Evolutionary conservation across 305 asterid species (phyloP).

Genomic region (Rubia peregrina): DNA sequence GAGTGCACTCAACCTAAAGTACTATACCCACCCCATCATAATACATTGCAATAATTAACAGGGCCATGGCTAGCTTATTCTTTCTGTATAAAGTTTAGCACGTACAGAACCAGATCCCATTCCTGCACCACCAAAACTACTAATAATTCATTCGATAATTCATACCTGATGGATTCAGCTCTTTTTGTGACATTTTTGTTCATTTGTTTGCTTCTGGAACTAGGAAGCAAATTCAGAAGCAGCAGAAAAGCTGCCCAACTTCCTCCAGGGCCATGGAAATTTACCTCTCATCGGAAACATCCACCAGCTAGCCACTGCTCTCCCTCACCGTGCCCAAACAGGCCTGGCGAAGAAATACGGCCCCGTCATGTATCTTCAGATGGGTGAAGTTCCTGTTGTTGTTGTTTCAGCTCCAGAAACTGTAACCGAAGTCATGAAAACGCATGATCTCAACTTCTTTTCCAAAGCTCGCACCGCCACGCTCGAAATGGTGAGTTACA

Average conservation of each 20-base stretch:
- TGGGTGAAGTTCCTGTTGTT: constrained; percentile 31
- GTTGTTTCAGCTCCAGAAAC: constrained; percentile 32
- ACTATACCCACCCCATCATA: too few species aligned
- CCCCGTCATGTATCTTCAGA: constrained; percentile 36
- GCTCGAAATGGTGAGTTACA: constrained; percentile 23
- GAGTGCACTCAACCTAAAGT: too few species aligned
- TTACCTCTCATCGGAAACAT: constrained; percentile 38
- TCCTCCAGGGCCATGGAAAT: constrained; percentile 41
- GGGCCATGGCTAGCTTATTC: too few species aligned
- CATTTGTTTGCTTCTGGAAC: not conserved
- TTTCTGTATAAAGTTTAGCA: too few species aligned
- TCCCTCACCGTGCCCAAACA: constrained; percentile 33
- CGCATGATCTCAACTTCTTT: constrained; percentile 34
- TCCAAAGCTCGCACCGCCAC: constrained; percentile 31
- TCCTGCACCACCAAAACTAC: too few species aligned
- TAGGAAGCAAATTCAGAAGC: not conserved
- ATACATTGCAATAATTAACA: too few species aligned
- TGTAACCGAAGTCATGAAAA: constrained; percentile 32
- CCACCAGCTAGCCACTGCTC: constrained; percentile 25
- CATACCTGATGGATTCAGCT: too few species aligned
- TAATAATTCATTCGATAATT: too few species aligned
- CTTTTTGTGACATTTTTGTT: not conserved
- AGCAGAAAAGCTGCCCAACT: not conserved
- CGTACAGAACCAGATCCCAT: too few species aligned
- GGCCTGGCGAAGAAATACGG: constrained; percentile 34